These are phyloP conservation scores for Aspergillus terreus DNA, from an alignment of 2,329 filamentous ascomycete genomes.

Conservation along the genomic window DNA sequence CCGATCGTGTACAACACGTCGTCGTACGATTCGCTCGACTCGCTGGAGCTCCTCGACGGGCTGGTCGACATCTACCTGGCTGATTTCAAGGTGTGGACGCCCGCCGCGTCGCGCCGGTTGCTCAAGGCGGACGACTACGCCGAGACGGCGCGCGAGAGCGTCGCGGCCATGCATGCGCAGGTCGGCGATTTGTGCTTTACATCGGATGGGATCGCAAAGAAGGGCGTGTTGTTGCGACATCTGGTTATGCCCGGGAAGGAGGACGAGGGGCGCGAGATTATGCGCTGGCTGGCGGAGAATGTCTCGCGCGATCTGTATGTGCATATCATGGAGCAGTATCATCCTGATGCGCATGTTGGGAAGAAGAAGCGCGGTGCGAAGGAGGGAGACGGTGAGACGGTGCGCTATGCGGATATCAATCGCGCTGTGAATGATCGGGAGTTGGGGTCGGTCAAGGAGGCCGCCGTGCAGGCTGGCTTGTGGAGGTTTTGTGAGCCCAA, in stretches of 20 bases:
- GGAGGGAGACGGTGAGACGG: conserved; percentile 32
- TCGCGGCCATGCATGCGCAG: conserved; percentile 75
- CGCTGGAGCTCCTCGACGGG: conserved; percentile 69
- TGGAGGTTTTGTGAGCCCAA: conserved; percentile 73
- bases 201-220: conserved; percentile 73
- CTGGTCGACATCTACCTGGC: conserved; percentile 84
- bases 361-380: conserved; percentile 46
- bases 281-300: conserved; percentile 70
- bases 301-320: conserved; percentile 74
- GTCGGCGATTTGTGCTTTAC: conserved; percentile 83
- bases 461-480: conserved; percentile 67
- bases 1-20: conserved; percentile 85
- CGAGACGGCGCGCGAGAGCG: conserved; percentile 67
- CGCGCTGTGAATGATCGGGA: conserved; percentile 64
- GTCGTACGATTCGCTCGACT: conserved; percentile 71
- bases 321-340: conserved; percentile 88
- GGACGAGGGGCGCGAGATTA: conserved; percentile 68
- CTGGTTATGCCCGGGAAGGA: conserved; percentile 81
- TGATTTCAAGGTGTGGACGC: conserved; percentile 80
- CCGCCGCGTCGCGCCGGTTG: conserved; percentile 62
- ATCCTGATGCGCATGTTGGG: conserved; percentile 75
- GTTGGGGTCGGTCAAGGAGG: conserved; percentile 61
- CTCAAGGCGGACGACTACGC: conserved; percentile 78
- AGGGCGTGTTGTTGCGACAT: conserved; percentile 70
- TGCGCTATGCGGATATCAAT: conserved; percentile 75